Base-by-base conservation (phyloP, 352 stramenopile species). In the Pythium plurisporium region DNA sequence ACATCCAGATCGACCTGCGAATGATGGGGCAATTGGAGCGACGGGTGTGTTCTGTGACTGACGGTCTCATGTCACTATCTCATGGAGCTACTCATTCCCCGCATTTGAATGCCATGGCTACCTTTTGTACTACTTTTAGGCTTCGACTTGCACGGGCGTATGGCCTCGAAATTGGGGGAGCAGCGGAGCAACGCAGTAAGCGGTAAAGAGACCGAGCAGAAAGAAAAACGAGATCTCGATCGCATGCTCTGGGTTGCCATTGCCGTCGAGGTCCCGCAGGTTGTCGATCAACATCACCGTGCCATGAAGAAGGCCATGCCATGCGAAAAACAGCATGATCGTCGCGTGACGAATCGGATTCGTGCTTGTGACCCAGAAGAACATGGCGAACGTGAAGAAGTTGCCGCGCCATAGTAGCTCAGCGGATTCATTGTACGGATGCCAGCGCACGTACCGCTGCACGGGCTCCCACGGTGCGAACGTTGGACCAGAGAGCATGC, bases 291-390 rank as follows among this genome's bases (percentile, higher is more conserved):
- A 34, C 47, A 55, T 55, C 2, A 55, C 47, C 7, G 33, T 19
- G 20, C 47, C 47, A 22, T 55, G 47, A 17, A 55, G 31, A 15
- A 54, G 0, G 30, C 46, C 46, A 19, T 54, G 46, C 46, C 46
- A 54, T 23, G 46, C 46, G n/a, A 54, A 54, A 23, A 43, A 54
- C 7, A 54, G 46, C 22, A 55, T n/a, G 47, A 55, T 55, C 47
- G 47, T 15, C 9, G 19, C 36, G 23, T 55, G 47, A 34, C 20
- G 47, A 7, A 55, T 31, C 9, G 47, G 47, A 25, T 55, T 44
- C 31, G 47, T 45, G 20, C 29, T 36, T 23, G 33, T 34, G 20
- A 33, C 34, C 19, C 11, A 26, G 9, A 55, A 29, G 14, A 33
- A 20, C 20, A 43, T 10, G 10, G 47, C 31, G 23, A 55, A 55